A percentile compares a stretch with the other conserved stretches of the same genome.
Evolutionary conservation across 768 basidiomycete genomes (phyloP).

Genomic region (Chiua virens): DNA sequence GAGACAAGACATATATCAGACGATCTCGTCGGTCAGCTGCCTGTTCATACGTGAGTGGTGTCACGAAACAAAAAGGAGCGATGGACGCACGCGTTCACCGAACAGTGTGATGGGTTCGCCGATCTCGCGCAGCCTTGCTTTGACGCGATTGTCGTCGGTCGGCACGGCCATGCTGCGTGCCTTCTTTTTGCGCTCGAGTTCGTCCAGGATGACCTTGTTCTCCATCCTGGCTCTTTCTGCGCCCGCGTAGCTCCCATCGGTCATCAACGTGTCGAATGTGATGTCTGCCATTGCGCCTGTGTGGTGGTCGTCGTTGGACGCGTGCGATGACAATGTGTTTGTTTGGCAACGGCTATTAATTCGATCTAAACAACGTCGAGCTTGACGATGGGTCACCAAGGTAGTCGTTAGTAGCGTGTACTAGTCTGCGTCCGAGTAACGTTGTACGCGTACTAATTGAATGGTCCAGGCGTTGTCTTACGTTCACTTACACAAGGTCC

Average conservation of each 20-base stretch:
- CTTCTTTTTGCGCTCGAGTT: constrained; percentile 97
- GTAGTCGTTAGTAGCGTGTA: too few species aligned
- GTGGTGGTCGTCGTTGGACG: constrained; percentile 1
- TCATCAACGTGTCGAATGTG: constrained; percentile 71
- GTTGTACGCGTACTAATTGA: constrained; percentile 2
- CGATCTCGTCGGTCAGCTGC: constrained; percentile 95
- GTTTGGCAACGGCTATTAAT: constrained; percentile 37
- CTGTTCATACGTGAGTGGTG: constrained; percentile 41
- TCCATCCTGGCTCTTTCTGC: constrained; percentile 75
- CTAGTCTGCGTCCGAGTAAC: not conserved
- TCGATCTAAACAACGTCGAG: constrained; percentile 30
- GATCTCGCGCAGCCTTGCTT: constrained; percentile 84
- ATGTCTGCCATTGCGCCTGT: constrained; percentile 62
- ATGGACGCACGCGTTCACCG: constrained; percentile 86
- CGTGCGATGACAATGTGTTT: constrained; percentile 21
- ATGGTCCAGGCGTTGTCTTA: constrained; percentile 17
- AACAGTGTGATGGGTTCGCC: constrained; percentile 98
- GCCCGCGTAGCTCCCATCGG: constrained; percentile 75
- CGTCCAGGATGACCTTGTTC: constrained; percentile 87
- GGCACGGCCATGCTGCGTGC: constrained; percentile 92
- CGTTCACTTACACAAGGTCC: constrained; percentile 21
- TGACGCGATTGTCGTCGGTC: constrained; percentile 94
- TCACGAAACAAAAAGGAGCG: not conserved
- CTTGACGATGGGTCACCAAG: not conserved
- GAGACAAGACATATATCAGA: constrained; percentile 89